A percentile compares a stretch with the other conserved stretches of the same genome.
These are phyloP conservation scores for Pseudohyphozyma bogoriensis DNA, from an alignment of 768 basidiomycete species.

Conservation along the genomic window DNA sequence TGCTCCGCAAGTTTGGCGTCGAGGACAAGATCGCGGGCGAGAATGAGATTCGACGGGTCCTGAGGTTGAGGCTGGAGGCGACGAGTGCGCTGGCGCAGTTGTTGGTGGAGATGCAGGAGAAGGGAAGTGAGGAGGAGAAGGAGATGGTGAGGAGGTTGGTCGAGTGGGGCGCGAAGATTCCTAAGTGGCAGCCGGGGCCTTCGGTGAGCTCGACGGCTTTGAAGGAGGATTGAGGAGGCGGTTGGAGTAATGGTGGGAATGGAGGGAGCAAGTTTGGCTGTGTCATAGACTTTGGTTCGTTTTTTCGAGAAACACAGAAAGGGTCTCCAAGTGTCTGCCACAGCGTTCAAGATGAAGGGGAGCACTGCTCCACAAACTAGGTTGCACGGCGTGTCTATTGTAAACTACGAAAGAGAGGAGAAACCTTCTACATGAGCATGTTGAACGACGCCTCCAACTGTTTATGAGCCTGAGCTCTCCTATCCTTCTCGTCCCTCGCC, in stretches of 20 bases:
- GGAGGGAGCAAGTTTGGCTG: background rate
- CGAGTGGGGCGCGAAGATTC: background rate
- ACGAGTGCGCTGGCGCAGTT: slow-evolving; percentile 62
- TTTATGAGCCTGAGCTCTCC: too few species aligned
- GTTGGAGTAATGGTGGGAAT: background rate
- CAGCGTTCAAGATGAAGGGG: too few species aligned
- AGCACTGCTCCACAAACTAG: too few species aligned
- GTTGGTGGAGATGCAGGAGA: slow-evolving; percentile 52
- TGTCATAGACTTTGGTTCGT: too few species aligned
- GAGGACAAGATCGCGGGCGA: slow-evolving; percentile 37
- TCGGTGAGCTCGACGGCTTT: background rate
- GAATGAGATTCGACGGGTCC: slow-evolving; percentile 70
- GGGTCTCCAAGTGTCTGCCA: too few species aligned
- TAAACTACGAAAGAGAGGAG: too few species aligned
- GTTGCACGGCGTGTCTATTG: too few species aligned
- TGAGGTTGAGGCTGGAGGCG: slow-evolving; percentile 75
- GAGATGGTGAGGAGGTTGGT: background rate
- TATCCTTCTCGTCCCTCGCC: too few species aligned
- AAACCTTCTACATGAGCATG: too few species aligned
- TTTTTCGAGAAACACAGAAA: too few species aligned
- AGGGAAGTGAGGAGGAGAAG: background rate
- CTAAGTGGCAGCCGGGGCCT: too few species aligned
- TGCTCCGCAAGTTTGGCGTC: slow-evolving; percentile 29
- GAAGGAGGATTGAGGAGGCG: background rate
- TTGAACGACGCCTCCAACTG: too few species aligned